These are phyloP conservation scores for Metschnikowia lochheadii DNA, from an alignment of 805 yeast species.

Conservation along the genomic window DNA sequence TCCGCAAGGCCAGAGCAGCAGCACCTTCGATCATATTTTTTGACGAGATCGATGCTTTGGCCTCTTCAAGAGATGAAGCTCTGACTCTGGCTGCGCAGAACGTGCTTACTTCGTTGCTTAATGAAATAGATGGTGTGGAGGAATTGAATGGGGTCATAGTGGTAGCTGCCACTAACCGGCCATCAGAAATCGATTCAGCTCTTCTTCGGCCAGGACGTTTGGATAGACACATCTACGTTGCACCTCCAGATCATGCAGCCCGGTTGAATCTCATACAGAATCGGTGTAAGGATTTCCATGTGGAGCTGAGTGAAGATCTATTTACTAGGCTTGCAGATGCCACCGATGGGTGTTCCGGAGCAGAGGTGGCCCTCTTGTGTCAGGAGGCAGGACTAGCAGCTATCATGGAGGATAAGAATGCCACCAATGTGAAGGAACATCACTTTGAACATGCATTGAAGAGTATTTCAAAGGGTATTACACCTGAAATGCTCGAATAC, in stretches of 20 bases:
- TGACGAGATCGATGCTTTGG: slow-evolving; percentile 94
- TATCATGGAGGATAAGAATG: slow-evolving; percentile 68
- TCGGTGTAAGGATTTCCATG: slow-evolving; percentile 60
- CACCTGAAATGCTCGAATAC: slow-evolving; percentile 77
- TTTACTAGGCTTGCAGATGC: slow-evolving; percentile 50
- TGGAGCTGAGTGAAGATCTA: slow-evolving; percentile 39
- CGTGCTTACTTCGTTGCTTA: slow-evolving; percentile 83
- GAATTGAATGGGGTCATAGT: slow-evolving; percentile 89
- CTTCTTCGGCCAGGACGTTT: slow-evolving; percentile 91
- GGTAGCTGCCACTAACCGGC: slow-evolving; percentile 95
- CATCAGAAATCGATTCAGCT: slow-evolving; percentile 90
- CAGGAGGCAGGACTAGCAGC: slow-evolving; percentile 97
- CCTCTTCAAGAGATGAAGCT: slow-evolving; percentile 66
- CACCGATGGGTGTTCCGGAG: slow-evolving; percentile 95
- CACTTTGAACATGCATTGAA: slow-evolving; percentile 72
- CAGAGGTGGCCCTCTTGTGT: slow-evolving; percentile 85
- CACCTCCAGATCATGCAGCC: slow-evolving; percentile 85
- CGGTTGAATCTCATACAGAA: slow-evolving; percentile 73
- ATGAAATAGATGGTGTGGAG: slow-evolving; percentile 97
- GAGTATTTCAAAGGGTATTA: slow-evolving; percentile 74
- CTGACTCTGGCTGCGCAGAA: slow-evolving; percentile 71
- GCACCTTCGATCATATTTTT: slow-evolving; percentile 93
- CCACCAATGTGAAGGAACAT: slow-evolving; percentile 47
- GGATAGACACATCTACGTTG: slow-evolving; percentile 88
- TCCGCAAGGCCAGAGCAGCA: slow-evolving; percentile 87